Conservation (phyloP, 495 filamentous ascomycete species). For the Achaetomiella virescens region DNA sequence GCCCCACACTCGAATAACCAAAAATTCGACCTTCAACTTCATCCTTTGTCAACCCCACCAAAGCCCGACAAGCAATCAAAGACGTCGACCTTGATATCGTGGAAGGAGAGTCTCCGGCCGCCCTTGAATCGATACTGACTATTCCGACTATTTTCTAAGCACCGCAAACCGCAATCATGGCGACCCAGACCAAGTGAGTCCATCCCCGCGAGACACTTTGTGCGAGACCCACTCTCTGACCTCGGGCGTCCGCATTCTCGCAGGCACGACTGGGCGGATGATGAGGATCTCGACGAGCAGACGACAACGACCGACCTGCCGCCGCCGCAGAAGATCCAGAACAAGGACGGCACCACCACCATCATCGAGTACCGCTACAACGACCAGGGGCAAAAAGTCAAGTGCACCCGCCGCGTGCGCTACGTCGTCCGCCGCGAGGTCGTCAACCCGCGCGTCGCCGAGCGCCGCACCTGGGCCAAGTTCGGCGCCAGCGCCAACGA, state of each 20-base stretch:
- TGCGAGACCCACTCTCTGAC: neutral
- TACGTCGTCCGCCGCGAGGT: constrained; percentile 81
- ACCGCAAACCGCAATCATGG: constrained; percentile 20
- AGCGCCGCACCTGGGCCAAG: constrained; percentile 85
- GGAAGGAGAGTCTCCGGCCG: neutral
- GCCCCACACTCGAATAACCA: constrained; percentile 35
- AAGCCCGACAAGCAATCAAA: constrained; percentile 9
- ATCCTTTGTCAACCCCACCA: constrained; percentile 26
- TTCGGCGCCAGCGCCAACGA: constrained; percentile 71
- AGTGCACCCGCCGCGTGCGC: constrained; percentile 89
- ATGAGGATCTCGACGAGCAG: constrained; percentile 83
- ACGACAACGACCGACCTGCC: constrained; percentile 69
- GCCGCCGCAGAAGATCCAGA: constrained; percentile 74
- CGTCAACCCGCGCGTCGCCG: constrained; percentile 93
- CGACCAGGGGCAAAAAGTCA: constrained; percentile 90
- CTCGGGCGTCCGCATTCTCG: neutral
- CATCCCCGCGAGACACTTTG: neutral
- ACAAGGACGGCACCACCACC: constrained; percentile 97
- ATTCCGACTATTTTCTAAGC: neutral
- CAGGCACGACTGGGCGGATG: constrained; percentile 85
- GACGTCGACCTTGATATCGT: constrained; percentile 1
- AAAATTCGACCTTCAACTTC: constrained; percentile 23
- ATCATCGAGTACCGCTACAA: constrained; percentile 84
- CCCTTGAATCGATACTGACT: neutral
- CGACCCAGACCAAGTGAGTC: constrained; percentile 25